These are phyloP conservation scores for Ochromonas danica DNA, from an alignment of 108 stramenopile genomes.

Conservation along the genomic window DNA sequence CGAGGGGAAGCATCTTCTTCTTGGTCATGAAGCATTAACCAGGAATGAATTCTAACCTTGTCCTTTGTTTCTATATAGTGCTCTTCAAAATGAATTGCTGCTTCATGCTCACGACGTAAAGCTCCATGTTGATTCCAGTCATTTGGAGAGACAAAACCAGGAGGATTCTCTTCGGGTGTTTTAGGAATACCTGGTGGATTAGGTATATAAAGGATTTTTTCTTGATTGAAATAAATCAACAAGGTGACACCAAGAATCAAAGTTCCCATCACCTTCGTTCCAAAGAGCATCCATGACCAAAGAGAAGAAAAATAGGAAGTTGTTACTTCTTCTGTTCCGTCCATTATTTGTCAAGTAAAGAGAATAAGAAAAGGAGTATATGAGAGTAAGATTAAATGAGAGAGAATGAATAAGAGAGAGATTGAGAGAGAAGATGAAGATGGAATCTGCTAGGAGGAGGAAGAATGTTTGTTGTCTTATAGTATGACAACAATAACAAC, in stretches of 20 bases:
- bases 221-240: constrained; percentile 45
- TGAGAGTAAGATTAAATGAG: no score
- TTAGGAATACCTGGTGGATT: constrained; percentile 38
- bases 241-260: not conserved
- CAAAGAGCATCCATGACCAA: constrained; percentile 17
- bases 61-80: constrained; percentile 42
- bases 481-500: no score
- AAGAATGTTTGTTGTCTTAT: no score
- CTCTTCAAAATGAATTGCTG: constrained; percentile 28
- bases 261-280: not conserved
- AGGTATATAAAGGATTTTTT: constrained; percentile 50
- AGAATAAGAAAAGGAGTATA: no score
- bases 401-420: no score
- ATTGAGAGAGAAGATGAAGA: no score
- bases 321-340: no score
- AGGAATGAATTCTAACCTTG: constrained; percentile 70
- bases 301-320: no score
- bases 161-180: constrained; percentile 31
- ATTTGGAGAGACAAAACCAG: constrained; percentile 43
- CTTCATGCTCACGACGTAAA: constrained; percentile 45
- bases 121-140: constrained; percentile 42
- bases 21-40: constrained; percentile 70
- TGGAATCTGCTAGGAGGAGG: no score
- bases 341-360: no score
- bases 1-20: constrained; percentile 36